Conservation (phyloP, 2,329 filamentous ascomycete genomes). For the Botrytis elliptica region DNA sequence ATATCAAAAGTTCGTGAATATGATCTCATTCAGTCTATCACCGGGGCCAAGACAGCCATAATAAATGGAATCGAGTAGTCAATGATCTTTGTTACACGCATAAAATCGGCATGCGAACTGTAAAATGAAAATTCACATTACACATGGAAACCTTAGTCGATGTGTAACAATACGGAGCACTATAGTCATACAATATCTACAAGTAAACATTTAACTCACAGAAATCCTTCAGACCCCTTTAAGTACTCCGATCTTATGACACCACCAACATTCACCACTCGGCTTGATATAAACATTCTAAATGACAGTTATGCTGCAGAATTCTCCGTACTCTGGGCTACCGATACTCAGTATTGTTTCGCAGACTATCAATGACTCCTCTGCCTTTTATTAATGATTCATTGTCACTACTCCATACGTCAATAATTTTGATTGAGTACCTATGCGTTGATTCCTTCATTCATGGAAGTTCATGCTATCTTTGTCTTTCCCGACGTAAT, state of each 20-base stretch:
- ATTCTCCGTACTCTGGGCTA: too few species aligned
- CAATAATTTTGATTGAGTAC: not conserved
- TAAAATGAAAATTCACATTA: not conserved
- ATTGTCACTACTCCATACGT: not conserved
- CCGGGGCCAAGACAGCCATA: not conserved
- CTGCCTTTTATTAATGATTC: not conserved
- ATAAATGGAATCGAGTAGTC: not conserved
- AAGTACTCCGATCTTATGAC: not conserved
- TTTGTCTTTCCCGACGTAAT: not conserved
- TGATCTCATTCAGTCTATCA: not conserved
- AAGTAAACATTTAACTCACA: not conserved
- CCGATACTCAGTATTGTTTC: too few species aligned
- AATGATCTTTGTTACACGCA: not conserved
- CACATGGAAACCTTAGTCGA: not conserved
- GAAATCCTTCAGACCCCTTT: not conserved
- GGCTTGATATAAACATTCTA: too few species aligned
- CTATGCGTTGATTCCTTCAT: not conserved
- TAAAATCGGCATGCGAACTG: not conserved
- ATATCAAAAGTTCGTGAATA: not conserved
- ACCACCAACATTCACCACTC: not conserved
- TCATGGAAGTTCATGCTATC: not conserved
- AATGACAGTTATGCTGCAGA: too few species aligned
- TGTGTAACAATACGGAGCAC: not conserved
- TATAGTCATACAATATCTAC: not conserved
- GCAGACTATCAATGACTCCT: not conserved